These are phyloP conservation scores for Albatrellus ellisii DNA, from an alignment of 768 basidiomycete genomes.

Conservation along the genomic window DNA sequence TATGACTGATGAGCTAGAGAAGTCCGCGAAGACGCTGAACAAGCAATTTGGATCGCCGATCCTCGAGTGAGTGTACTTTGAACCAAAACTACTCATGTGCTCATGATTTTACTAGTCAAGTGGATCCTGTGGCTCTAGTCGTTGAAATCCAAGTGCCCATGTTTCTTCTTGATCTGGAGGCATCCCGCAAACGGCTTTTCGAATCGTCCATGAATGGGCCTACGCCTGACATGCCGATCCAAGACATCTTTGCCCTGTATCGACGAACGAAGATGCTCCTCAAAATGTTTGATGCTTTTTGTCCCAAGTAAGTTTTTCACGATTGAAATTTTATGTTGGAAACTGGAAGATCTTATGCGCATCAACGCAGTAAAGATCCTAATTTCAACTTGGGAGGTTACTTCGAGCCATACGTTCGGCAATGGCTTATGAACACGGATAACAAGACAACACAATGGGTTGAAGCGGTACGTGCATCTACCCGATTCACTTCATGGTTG, in stretches of 20 bases:
- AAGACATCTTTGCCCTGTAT: conserved; percentile 83
- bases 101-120: conserved; percentile 27
- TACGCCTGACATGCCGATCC: conserved; percentile 77
- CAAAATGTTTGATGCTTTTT: conserved; percentile 76
- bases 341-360: background rate
- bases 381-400: conserved; percentile 61
- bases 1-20: conserved; percentile 86
- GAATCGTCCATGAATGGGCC: conserved; percentile 81
- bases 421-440: conserved; percentile 85
- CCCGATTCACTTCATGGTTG: background rate
- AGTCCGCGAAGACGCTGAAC: conserved; percentile 67
- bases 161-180: conserved; percentile 52
- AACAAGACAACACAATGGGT: conserved; percentile 92
- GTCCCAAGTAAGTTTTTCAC: conserved; percentile 44
- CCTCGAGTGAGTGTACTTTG: conserved; percentile 43
- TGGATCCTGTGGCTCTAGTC: conserved; percentile 67
- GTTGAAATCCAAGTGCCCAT: conserved; percentile 57
- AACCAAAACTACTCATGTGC: too few species aligned
- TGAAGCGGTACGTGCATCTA: conserved; percentile 48
- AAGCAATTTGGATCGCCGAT: conserved; percentile 80
- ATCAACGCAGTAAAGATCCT: conserved; percentile 31
- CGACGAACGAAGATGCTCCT: conserved; percentile 60
- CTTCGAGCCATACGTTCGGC: conserved; percentile 80
- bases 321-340: background rate
- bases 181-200: conserved; percentile 58